phyloP scores from a whole-genome alignment of 2,329 filamentous ascomycete genomes.

The Fusarium cyanostomum region DNA sequence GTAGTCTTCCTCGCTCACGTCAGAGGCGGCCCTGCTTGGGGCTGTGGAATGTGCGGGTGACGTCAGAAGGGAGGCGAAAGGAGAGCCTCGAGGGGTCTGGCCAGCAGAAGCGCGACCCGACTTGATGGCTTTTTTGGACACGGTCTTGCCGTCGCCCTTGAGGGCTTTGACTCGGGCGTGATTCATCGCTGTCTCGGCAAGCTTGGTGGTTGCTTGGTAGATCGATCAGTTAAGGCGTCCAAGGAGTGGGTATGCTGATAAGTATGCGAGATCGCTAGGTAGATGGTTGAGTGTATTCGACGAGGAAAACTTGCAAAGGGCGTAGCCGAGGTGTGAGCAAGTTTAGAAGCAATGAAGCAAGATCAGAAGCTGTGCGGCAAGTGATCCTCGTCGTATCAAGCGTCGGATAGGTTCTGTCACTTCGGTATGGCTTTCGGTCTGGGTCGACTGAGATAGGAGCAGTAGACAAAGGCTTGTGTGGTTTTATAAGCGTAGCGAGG shows the following conservation, averaged over 20 bases:
- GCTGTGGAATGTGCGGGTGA: constrained; percentile 69
- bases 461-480: constrained; percentile 29
- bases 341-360: constrained; percentile 8
- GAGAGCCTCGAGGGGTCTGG: constrained; percentile 67
- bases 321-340: constrained; percentile 9
- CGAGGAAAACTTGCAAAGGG: constrained; percentile 39
- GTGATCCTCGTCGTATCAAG: constrained; percentile 35
- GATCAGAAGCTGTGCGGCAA: constrained; percentile 32
- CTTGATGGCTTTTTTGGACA: constrained; percentile 72
- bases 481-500: constrained; percentile 35
- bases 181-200: constrained; percentile 57
- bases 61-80: constrained; percentile 63
- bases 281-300: constrained; percentile 12
- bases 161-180: constrained; percentile 75
- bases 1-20: constrained; percentile 65
- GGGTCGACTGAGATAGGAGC: constrained; percentile 32
- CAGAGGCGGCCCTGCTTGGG: constrained; percentile 70
- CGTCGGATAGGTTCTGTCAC: constrained; percentile 25
- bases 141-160: constrained; percentile 75
- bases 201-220: background rate
- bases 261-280: background rate
- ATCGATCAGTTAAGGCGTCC: background rate
- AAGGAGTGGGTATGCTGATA: background rate
- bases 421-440: constrained; percentile 37
- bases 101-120: constrained; percentile 67